Percentiles rank a stretch among this genome's conserved stretches.
These are phyloP conservation scores for Penicillium sp. DNA, from an alignment of 2,329 filamentous ascomycete species.

Conservation along the genomic window DNA sequence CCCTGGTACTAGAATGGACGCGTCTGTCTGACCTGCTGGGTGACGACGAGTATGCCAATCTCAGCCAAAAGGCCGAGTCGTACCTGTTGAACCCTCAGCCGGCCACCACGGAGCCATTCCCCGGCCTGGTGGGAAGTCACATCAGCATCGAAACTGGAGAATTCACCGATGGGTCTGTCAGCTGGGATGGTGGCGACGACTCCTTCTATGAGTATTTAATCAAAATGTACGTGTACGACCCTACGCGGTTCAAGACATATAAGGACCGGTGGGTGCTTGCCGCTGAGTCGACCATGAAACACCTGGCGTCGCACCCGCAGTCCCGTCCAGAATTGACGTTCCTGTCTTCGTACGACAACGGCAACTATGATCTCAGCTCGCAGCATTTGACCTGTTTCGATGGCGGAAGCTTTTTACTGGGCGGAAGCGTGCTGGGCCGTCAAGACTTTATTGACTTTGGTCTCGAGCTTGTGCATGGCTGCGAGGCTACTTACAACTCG, in stretches of 20 bases:
- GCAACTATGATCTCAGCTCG: slow-evolving; percentile 37
- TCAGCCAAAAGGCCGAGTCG: slow-evolving; percentile 67
- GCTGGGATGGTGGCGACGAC: slow-evolving; percentile 76
- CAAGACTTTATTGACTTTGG: slow-evolving; percentile 73
- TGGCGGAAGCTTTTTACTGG: slow-evolving; percentile 82
- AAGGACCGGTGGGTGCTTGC: slow-evolving; percentile 74
- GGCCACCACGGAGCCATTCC: slow-evolving; percentile 66
- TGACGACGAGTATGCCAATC: slow-evolving; percentile 63
- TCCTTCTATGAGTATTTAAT: slow-evolving; percentile 88
- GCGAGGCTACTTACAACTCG: slow-evolving; percentile 69
- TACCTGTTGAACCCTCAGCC: slow-evolving; percentile 70
- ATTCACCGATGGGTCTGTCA: slow-evolving; percentile 67
- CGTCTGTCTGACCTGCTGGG: slow-evolving; percentile 74
- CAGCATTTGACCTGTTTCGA: slow-evolving; percentile 73
- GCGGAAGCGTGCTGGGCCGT: slow-evolving; percentile 66
- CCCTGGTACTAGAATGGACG: slow-evolving; percentile 81
- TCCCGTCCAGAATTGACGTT: slow-evolving; percentile 71
- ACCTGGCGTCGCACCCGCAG: slow-evolving; percentile 68
- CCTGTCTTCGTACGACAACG: slow-evolving; percentile 40
- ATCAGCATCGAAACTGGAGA: slow-evolving; percentile 65
- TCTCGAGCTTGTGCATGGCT: slow-evolving; percentile 68
- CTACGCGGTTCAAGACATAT: slow-evolving; percentile 62
- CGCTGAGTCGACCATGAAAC: slow-evolving; percentile 71
- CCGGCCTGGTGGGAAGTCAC: slow-evolving; percentile 70
- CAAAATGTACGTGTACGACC: slow-evolving; percentile 86